Evolutionary conservation across 192 early-diverging fungal genomes (phyloP), one percentile per base, ranked within the genome.

Genomic region (Linnemannia zychae): DNA sequence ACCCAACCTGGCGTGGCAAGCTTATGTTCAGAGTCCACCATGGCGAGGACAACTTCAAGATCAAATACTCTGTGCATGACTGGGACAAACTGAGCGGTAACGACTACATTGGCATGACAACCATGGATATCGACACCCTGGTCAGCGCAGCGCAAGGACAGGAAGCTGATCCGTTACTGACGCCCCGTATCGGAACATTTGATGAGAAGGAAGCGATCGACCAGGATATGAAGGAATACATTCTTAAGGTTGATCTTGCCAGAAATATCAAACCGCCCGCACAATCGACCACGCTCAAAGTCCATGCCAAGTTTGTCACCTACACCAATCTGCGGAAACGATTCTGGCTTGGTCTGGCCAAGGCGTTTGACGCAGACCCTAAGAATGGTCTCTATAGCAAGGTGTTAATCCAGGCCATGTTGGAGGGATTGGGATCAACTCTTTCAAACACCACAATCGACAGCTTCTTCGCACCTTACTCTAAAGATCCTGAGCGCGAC

Each of bases 1-100:
- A 94, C 71, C 96, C 96, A 4, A 86, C 77, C 17, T 97, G 96
- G 96, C 92, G 94, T 31, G 94, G 94, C 76, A 93, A 92, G 53
- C 88, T 94, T 18, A 93, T 92, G 78, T 92, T 95, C 53, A 88
- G 88, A 24, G 89, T 94, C 24, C 88, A 88, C 9, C 74, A 86
- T 11, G 75, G 82, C 13, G 89, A 93, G 71, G 74, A 76, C 9
- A 75, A 86, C 7, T 92, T 88, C 77, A 78, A 83, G 6, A 74
- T 92, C 36, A 91, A 91, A 49, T 92, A 94, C 53, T 88, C 92
- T 0, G 82, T 96, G 9, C 95, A 95, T 63, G 95, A 96, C 71
- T 92, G 92, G 88, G 94, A 96, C 69, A 94, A 93, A 68, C 87
- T 95, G 46, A 89, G 87, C n/a, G 91, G 88, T 22, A 96, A 95